Evolutionary conservation across 1,284 basidiomycete genomes (phyloP).

Genomic region (Uromyces viciae-fabae): DNA sequence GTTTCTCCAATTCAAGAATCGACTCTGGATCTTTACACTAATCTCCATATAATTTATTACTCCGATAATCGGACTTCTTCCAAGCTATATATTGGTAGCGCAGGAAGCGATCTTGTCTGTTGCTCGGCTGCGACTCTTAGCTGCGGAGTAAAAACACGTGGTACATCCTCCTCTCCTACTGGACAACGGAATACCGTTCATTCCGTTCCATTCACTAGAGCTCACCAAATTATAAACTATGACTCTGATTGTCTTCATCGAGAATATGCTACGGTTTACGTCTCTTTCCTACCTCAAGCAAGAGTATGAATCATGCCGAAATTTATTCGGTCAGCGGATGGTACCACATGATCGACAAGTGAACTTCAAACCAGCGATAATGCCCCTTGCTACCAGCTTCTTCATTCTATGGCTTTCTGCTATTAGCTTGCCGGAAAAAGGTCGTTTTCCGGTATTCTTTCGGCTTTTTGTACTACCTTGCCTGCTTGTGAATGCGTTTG

Average conservation of each 20-base stretch:
- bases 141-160: too few relatives aligned
- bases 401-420: slow-evolving; percentile 27
- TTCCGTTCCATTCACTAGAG: background rate
- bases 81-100: too few relatives aligned
- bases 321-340: slow-evolving; percentile 35
- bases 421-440: slow-evolving; percentile 23
- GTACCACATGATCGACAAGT: slow-evolving; percentile 19
- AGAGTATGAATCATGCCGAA: slow-evolving; percentile 14
- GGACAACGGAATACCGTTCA: background rate
- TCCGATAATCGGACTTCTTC: slow-evolving; percentile 10
- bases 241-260: background rate
- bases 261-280: background rate
- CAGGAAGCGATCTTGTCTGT: too few relatives aligned
- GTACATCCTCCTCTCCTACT: background rate
- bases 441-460: background rate
- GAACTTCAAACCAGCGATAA: slow-evolving; percentile 31
- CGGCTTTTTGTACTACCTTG: slow-evolving; percentile 23
- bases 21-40: background rate
- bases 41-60: background rate
- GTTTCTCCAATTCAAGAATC: background rate
- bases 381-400: slow-evolving; percentile 21
- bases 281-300: background rate
- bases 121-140: too few relatives aligned
- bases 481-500: slow-evolving; percentile 15
- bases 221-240: background rate